Evolutionary conservation across 2,329 filamentous ascomycete genomes (phyloP).

Genomic region (Pseudogymnoascus sp.): DNA sequence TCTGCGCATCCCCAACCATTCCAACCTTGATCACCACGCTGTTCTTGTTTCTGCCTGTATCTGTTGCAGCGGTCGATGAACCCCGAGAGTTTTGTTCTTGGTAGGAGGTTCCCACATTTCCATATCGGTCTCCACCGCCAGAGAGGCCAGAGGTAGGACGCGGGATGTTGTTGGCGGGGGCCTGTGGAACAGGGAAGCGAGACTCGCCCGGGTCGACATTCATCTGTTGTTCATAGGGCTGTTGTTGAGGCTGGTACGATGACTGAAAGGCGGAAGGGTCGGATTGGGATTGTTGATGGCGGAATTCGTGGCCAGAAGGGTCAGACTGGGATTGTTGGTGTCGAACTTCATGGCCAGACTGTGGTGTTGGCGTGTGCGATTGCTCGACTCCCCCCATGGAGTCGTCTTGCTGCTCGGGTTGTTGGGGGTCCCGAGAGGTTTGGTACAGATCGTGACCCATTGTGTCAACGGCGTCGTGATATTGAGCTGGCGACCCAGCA

Average conservation of each 20-base stretch:
- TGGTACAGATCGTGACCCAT: conserved; percentile 38
- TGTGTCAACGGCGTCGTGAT: conserved; percentile 44
- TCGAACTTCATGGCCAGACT: conserved; percentile 18
- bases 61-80: conserved; percentile 16
- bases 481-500: conserved; percentile 45
- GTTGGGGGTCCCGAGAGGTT: conserved; percentile 31
- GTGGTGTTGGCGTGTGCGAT: conserved; percentile 26
- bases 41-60: conserved; percentile 38
- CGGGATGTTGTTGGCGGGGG: conserved; percentile 24
- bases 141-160: conserved; percentile 29
- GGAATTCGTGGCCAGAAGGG: conserved; percentile 1
- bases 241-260: conserved; percentile 23
- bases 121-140: conserved; percentile 24
- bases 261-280: conserved; percentile 24
- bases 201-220: conserved; percentile 21
- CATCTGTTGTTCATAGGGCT: conserved; percentile 15
- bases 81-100: conserved; percentile 28
- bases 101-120: conserved; percentile 25
- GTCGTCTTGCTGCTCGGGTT: conserved; percentile 24
- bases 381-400: conserved; percentile 26
- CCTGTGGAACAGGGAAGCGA: conserved; percentile 28
- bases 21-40: conserved; percentile 97
- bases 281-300: background rate
- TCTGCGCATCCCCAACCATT: conserved; percentile 98
- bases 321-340: conserved; percentile 28